phyloP scores from a whole-genome alignment of 768 basidiomycete genomes.

The Cystobasidium ongulense region DNA sequence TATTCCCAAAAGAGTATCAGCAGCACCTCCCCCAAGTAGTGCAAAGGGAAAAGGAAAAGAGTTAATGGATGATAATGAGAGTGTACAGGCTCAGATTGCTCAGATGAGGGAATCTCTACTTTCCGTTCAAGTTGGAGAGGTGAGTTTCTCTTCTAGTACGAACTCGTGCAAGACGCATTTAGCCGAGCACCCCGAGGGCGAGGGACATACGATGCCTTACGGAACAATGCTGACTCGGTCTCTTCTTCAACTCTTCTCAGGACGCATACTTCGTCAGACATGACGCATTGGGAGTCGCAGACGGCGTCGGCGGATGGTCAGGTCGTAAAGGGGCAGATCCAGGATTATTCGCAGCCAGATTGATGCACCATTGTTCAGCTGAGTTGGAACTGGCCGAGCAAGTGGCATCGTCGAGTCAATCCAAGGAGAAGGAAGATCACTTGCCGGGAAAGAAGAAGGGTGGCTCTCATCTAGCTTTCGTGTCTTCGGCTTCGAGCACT shows the following conservation, averaged over 20 bases:
- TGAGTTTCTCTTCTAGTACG: not conserved
- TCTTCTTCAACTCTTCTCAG: not conserved
- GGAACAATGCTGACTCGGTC: too few species aligned
- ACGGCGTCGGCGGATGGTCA: conserved; percentile 89
- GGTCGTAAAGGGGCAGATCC: conserved; percentile 50
- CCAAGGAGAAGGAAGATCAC: not conserved
- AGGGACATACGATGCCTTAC: not conserved
- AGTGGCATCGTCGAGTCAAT: not conserved
- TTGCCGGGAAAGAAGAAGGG: not conserved
- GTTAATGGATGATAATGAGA: not conserved
- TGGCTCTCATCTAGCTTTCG: conserved; percentile 1
- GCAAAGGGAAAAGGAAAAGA: conserved; percentile 17
- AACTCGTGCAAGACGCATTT: not conserved
- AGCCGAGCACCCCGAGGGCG: too few species aligned
- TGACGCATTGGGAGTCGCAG: conserved; percentile 86
- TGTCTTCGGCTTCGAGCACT: not conserved
- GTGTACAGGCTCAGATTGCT: not conserved
- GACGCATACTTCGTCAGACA: conserved; percentile 46
- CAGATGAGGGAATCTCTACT: not conserved
- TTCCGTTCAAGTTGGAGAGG: conserved; percentile 26
- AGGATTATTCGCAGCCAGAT: conserved; percentile 53
- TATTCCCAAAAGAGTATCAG: conserved; percentile 19
- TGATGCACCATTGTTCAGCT: conserved; percentile 58
- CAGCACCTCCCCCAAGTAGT: not conserved
- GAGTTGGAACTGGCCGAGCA: conserved; percentile 41